Base-by-base conservation (phyloP, 257 asterid species). In the Solanum bulbocastanum region DNA sequence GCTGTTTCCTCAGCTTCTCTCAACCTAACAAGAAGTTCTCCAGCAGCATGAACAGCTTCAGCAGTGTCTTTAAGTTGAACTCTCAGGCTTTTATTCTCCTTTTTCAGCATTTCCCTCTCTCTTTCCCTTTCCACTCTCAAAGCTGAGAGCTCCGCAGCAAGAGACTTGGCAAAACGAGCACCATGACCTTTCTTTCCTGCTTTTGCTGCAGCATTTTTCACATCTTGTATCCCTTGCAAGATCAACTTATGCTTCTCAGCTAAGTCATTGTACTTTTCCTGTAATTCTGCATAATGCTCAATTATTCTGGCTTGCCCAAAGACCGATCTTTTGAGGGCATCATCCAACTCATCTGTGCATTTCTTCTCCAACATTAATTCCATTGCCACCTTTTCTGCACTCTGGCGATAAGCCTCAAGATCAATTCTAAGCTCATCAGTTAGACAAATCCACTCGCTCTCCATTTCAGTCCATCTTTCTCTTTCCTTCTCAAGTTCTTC, bases 41-140 rank as follows among this genome's bases (percentile, higher is more conserved):
- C 99, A 3, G 99, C 99, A 23, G 99, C 98, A 72, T 97, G 99
- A 86, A 97, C 98, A 16, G 99, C 99, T 92, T 96, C 99, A 30
- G 98, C 98, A 56, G 99, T 96, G 92, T 97, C 99, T 89, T 95
- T 94, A 42, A 97, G 98, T 87, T 96, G 99, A 62, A 91, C 83
- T 88, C 90, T 96, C 6, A 96, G 91, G 68, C 96, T 94, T 49
- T 86, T 91, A 71, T 97, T 97, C 89, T 97, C 99, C 92, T 93
- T 97, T 90, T 87, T 96, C 72, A 97, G 89, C 23, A 93, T 39
- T 85, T 94, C 98, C 88, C 94, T 93, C 86, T 97, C 99, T 83
- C 92, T 91, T 87, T 97, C 98, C 86, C 96, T 94, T 88, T 97
- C 97, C 68, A 94, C 94, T 83, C 99, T 92, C 92, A 93, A 86